These are phyloP conservation scores for Wickerhamomyces sp. DNA, from an alignment of 1,139 yeast species.

Conservation along the genomic window DNA sequence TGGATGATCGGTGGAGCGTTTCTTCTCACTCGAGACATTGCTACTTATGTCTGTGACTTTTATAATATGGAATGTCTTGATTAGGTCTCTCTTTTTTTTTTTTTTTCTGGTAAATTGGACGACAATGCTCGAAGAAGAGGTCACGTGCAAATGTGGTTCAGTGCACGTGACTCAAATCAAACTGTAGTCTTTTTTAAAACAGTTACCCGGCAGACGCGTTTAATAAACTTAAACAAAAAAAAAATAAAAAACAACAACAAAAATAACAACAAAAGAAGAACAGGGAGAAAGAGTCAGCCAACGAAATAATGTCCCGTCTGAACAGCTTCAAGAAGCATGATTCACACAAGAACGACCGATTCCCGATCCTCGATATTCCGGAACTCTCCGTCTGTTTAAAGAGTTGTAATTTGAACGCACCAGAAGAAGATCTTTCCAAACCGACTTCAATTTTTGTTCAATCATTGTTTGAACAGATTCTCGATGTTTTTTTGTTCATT, in stretches of 20 bases:
- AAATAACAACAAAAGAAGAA: background rate
- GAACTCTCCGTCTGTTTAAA: constrained; percentile 62
- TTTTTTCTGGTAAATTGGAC: no score
- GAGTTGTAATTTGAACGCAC: constrained; percentile 57
- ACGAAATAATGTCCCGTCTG: background rate
- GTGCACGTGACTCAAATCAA: no score
- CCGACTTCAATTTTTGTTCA: constrained; percentile 66
- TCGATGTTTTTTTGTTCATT: constrained; percentile 65
- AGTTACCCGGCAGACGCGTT: no score
- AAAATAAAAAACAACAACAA: background rate
- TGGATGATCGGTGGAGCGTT: constrained; percentile 14
- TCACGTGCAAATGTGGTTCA: no score
- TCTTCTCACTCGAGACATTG: constrained; percentile 1
- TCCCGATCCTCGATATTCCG: constrained; percentile 61
- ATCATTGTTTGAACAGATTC: constrained; percentile 61
- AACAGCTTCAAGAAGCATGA: background rate
- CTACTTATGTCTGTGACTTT: no score
- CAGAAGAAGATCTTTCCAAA: constrained; percentile 55
- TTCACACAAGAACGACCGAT: constrained; percentile 29
- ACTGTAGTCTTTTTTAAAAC: no score
- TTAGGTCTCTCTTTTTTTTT: no score
- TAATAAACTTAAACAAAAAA: background rate
- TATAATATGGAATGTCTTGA: no score
- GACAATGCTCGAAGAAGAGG: no score
- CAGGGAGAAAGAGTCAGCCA: background rate